Evolutionary conservation across 768 basidiomycete species (phyloP).

Genomic region (Lanmaoa pseudosensibilis): DNA sequence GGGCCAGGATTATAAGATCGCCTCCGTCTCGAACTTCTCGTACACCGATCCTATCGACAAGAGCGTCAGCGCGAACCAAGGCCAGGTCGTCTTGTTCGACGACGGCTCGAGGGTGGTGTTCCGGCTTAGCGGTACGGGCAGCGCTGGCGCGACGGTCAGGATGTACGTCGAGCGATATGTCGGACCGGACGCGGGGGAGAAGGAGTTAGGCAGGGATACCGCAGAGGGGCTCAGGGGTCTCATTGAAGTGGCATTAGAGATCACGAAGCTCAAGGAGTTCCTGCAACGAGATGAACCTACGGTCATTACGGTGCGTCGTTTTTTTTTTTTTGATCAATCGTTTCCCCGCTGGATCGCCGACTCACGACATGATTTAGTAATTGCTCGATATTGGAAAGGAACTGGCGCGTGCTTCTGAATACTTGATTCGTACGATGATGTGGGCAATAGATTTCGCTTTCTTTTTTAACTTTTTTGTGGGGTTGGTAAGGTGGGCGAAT

Average conservation of each 20-base stretch:
- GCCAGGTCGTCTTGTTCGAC: constrained; percentile 86
- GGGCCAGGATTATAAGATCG: constrained; percentile 71
- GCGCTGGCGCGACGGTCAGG: constrained; percentile 92
- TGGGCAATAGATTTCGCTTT: constrained; percentile 12
- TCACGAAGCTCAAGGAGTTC: constrained; percentile 84
- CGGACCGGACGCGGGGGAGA: constrained; percentile 62
- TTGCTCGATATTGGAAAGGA: not conserved
- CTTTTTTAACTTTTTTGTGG: no score
- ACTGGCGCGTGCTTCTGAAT: not conserved
- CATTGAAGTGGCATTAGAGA: constrained; percentile 89
- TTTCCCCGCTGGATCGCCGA: constrained; percentile 5
- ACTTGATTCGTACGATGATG: constrained; percentile 20
- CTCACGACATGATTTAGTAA: constrained; percentile 17
- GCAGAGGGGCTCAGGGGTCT: constrained; percentile 91
- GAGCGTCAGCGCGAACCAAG: constrained; percentile 92
- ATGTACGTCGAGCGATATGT: constrained; percentile 96
- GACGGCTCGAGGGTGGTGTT: constrained; percentile 96
- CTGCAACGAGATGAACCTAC: constrained; percentile 88
- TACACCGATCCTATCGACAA: constrained; percentile 99
- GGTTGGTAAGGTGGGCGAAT: not conserved
- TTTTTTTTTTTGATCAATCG: not conserved
- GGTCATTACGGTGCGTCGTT: constrained; percentile 88
- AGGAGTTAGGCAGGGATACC: constrained; percentile 71
- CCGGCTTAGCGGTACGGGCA: constrained; percentile 94
- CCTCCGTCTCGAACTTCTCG: constrained; percentile 80